phyloP scores from a whole-genome alignment of 768 basidiomycete species.

The Leucogyrophana mollusca region DNA sequence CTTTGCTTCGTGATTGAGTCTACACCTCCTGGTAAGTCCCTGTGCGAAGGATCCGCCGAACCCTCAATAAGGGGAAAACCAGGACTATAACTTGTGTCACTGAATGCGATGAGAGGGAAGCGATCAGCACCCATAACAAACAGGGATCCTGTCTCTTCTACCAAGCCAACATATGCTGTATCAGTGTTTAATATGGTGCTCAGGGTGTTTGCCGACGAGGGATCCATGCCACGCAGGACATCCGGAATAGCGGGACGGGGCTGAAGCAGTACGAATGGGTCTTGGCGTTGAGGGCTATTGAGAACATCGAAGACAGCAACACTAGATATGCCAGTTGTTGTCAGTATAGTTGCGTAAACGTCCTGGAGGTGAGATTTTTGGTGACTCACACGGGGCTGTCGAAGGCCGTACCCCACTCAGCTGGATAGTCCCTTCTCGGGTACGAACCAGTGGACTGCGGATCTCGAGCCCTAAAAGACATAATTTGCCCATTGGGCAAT shows the following conservation, averaged over 20 bases:
- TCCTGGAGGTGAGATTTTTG: not conserved
- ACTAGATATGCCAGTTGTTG: constrained; percentile 36
- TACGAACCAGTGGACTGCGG: constrained; percentile 26
- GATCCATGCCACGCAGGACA: constrained; percentile 53
- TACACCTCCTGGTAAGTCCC: constrained; percentile 39
- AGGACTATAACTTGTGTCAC: constrained; percentile 39
- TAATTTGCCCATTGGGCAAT: constrained; percentile 73
- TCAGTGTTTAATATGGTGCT: constrained; percentile 46
- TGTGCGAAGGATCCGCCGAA: constrained; percentile 21
- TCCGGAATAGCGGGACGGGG: constrained; percentile 77
- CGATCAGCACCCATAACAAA: constrained; percentile 83
- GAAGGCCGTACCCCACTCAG: constrained; percentile 63
- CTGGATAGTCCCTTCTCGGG: constrained; percentile 31
- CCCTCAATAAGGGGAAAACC: constrained; percentile 35
- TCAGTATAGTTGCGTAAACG: not conserved
- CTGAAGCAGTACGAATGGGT: constrained; percentile 84
- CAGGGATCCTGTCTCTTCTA: constrained; percentile 69
- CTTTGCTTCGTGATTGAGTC: constrained; percentile 46
- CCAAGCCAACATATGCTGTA: constrained; percentile 79
- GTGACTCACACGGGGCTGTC: constrained; percentile 62
- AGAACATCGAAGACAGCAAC: constrained; percentile 85
- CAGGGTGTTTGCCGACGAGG: constrained; percentile 24
- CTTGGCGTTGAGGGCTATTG: constrained; percentile 38
- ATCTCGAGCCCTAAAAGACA: constrained; percentile 60
- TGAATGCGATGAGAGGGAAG: constrained; percentile 82